These are phyloP conservation scores for Trichothecium roseum DNA, from an alignment of 2,329 filamentous ascomycete species.

Conservation along the genomic window DNA sequence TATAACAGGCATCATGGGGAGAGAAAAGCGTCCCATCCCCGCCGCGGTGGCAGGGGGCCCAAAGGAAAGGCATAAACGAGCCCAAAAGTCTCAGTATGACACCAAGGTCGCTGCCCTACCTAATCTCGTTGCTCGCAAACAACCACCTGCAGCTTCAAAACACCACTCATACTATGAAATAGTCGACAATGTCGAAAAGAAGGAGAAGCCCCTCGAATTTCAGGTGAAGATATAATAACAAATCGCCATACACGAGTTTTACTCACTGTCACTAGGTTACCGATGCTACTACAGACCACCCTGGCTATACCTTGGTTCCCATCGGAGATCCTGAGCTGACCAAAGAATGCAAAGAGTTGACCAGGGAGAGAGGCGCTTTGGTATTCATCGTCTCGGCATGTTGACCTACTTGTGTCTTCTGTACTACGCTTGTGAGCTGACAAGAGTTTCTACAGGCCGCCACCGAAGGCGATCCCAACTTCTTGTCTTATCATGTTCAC, in stretches of 20 bases:
- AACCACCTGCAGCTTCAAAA: slow-evolving; percentile 41
- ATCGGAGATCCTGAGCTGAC: slow-evolving; percentile 53
- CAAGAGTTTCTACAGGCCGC: slow-evolving; percentile 16
- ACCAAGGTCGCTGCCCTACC: slow-evolving; percentile 20
- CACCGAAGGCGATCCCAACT: slow-evolving; percentile 20
- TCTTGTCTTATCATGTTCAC: slow-evolving; percentile 42
- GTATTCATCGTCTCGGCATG: slow-evolving; percentile 58
- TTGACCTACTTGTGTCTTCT: slow-evolving; percentile 5
- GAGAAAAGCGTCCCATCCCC: slow-evolving; percentile 22
- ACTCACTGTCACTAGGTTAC: slow-evolving; percentile 36
- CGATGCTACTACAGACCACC: slow-evolving; percentile 38
- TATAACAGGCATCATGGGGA: slow-evolving; percentile 28
- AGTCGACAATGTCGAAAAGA: slow-evolving; percentile 53
- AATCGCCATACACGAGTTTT: too few species aligned
- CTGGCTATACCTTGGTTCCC: slow-evolving; percentile 53
- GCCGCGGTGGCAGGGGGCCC: slow-evolving; percentile 18
- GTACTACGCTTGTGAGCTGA: too few species aligned
- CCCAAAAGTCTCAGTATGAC: slow-evolving; percentile 20
- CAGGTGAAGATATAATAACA: slow-evolving; percentile 32
- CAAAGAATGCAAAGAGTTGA: slow-evolving; percentile 52
- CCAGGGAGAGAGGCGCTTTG: slow-evolving; percentile 50
- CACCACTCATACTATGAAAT: slow-evolving; percentile 55
- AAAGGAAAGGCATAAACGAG: slow-evolving; percentile 24
- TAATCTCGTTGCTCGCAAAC: slow-evolving; percentile 26
- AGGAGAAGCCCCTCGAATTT: slow-evolving; percentile 54